Base-by-base conservation (phyloP, 2,329 filamentous ascomycete genomes). In the Verruconis gallopava region DNA sequence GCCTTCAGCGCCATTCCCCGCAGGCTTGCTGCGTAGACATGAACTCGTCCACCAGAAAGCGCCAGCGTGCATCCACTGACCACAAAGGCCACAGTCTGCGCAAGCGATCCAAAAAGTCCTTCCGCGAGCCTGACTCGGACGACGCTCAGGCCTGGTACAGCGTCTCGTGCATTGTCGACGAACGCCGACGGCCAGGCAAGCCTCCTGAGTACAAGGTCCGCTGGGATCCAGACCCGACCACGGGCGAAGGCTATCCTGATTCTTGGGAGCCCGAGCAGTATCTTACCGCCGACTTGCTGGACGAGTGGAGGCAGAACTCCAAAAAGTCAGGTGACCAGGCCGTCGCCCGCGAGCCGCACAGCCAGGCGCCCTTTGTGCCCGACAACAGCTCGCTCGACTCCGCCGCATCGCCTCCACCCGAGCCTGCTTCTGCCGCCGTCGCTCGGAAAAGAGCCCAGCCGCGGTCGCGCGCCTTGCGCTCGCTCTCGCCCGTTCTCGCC, bases 141-240 rank as follows among this genome's bases (percentile, higher is more conserved):
- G 25, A 30, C 25, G 25, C 6, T 9, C 25, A 9, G 6, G 9
- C 6, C 9, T 30, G 25, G 25, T 42, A 19, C 4, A 19, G 21
- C 13, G 40, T 35, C 32, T 32, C 17, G n/a, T 9, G 9, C 15
- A 17, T 36, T 6, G 6, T 36, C 33, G 18, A 36, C 6, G 33
- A 36, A 36, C 33, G 33, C 33, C 11, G 18, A 19, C 25, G 25
- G 25, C 13, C 18, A 14, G 33, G 33, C 11, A n/a, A 19, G 13
- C 33, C 13, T 9, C 11, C 17, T 19, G 13, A 36, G 37, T 38
- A 38, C 20, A 12, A 13, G 15, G 9, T 38, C 14, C 11, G 9
- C 20, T 38, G 37, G 37, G 37, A 38, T 12, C 17, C 21, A 12
- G 15, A 38, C 18, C 20, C 37, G 37, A 12, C 21, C 11, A 38